Conservation (phyloP, 2,329 filamentous ascomycete species). For the Bipolaris sorokiniana region DNA sequence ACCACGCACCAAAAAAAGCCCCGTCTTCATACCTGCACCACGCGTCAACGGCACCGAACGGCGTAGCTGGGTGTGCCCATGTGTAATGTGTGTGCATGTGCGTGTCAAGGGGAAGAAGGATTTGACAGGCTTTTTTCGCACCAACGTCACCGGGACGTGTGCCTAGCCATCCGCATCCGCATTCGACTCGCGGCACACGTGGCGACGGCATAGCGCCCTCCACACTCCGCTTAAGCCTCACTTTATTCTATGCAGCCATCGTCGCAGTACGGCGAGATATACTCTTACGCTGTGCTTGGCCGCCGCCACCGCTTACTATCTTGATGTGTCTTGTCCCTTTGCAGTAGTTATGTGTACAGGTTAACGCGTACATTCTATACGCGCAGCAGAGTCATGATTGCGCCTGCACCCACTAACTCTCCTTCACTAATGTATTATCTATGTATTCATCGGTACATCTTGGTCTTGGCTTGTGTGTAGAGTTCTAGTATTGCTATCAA, state of each 20-base stretch:
- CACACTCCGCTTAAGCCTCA: background rate
- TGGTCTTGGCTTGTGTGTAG: background rate
- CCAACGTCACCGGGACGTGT: too few species aligned
- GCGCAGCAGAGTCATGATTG: background rate
- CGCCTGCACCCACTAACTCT: background rate
- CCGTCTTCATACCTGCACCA: too few species aligned
- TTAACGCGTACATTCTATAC: background rate
- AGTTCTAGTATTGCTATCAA: background rate
- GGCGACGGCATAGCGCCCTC: background rate
- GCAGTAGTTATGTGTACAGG: background rate
- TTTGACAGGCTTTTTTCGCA: too few species aligned
- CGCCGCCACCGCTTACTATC: too few species aligned
- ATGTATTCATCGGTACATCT: too few species aligned
- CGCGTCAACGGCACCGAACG: too few species aligned
- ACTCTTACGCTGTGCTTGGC: background rate
- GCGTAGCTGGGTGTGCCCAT: too few species aligned
- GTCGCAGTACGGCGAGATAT: background rate
- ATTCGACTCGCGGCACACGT: background rate
- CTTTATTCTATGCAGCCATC: background rate
- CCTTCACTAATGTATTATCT: background rate
- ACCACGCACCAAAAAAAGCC: too few species aligned
- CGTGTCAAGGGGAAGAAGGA: too few species aligned
- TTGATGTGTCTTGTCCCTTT: background rate
- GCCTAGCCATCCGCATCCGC: too few species aligned
- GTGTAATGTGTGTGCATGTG: too few species aligned